Conservation (phyloP, 1,139 yeast species). For the Yamadazyma siamensis region DNA sequence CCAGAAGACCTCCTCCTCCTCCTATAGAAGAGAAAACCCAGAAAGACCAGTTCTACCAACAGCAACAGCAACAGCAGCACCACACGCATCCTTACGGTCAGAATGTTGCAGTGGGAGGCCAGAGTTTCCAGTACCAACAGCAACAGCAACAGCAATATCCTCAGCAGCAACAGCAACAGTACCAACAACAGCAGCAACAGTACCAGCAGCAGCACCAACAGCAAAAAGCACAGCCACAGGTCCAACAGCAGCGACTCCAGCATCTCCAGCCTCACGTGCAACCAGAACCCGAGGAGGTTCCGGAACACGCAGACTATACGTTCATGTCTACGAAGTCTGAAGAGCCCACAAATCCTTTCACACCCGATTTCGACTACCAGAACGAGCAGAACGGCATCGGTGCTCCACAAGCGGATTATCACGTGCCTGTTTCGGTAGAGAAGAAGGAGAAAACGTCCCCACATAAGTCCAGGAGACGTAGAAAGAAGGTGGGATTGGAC, state of each 20-base stretch:
- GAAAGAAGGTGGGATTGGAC: slow-evolving; percentile 84
- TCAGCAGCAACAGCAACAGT: slow-evolving; percentile 14
- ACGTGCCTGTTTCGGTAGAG: slow-evolving; percentile 1
- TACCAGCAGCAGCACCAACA: slow-evolving; percentile 8
- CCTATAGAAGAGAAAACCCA: not conserved
- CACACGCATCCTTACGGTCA: too few species aligned
- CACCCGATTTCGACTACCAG: slow-evolving; percentile 4
- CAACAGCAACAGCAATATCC: slow-evolving; percentile 9
- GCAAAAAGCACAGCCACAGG: not conserved
- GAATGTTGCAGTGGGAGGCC: too few species aligned
- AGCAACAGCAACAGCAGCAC: slow-evolving; percentile 12
- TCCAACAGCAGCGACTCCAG: too few species aligned
- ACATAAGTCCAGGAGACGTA: slow-evolving; percentile 32
- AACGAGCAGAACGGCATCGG: slow-evolving; percentile 1
- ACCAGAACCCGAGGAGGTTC: slow-evolving; percentile 5
- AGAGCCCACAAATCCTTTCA: slow-evolving; percentile 9
- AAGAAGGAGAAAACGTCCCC: slow-evolving; percentile 11
- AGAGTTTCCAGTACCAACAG: slow-evolving; percentile 8
- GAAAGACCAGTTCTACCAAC: slow-evolving; percentile 11
- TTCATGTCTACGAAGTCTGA: slow-evolving; percentile 20
- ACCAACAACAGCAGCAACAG: slow-evolving; percentile 4
- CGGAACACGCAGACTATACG: slow-evolving; percentile 15
- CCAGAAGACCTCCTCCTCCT: slow-evolving; percentile 24
- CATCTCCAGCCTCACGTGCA: slow-evolving; percentile 8
- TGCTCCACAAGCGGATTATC: slow-evolving; percentile 1